Evolutionary conservation across 768 basidiomycete genomes (phyloP), one percentile per base, ranked within the genome.

Genomic region (Mycena metata): DNA sequence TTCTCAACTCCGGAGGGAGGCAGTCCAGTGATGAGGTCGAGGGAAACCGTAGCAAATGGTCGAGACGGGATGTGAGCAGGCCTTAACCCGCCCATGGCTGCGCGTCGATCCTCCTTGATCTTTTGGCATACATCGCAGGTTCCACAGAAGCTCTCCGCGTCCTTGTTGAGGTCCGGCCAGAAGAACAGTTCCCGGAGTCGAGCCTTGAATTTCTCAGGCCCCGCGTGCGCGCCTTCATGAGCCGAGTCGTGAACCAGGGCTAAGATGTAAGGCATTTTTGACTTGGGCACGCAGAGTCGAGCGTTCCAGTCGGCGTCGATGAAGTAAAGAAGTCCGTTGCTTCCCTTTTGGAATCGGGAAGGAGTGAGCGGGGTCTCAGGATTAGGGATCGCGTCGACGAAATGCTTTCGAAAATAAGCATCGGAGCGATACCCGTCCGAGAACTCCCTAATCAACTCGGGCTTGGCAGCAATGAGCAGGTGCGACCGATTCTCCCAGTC

Each of bases 261-360:
- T n/a, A 9, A n/a, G n/a, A n/a, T n/a, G n/a, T n/a, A 49, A 0
- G 13, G 77, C 68, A 17, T 70, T 60, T 30, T 30, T 3, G 30
- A 30, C 6, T 30, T 6, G 3, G 30, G 30, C 6, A 30, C 30
- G 30, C 30, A 30, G 30, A 30, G 12, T 64, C 49, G 58, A 17
- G 42, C 0, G 6, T 45, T 52, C 60, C 66, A 61, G 19, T 68
- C 60, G 7, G 60, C 52, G 17, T 68, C 60, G 8, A 55, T 36
- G 52, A 68, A 68, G 21, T 68, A 68, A 2, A 68, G 46, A 2
- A 68, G 36, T 0, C 51, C 60, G 33, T 63, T 54, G 1, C 7
- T 2, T 0, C 45, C 47, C 42, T 54, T 50, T 11, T 66, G 58
- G 30, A 51, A 65, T 1, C 45, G 24, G 3, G 55, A 65, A 2